Percentiles rank a stretch among this genome's conserved stretches.
phyloP scores from a whole-genome alignment of 108 stramenopile genomes.

The Bacterosira constricta region DNA sequence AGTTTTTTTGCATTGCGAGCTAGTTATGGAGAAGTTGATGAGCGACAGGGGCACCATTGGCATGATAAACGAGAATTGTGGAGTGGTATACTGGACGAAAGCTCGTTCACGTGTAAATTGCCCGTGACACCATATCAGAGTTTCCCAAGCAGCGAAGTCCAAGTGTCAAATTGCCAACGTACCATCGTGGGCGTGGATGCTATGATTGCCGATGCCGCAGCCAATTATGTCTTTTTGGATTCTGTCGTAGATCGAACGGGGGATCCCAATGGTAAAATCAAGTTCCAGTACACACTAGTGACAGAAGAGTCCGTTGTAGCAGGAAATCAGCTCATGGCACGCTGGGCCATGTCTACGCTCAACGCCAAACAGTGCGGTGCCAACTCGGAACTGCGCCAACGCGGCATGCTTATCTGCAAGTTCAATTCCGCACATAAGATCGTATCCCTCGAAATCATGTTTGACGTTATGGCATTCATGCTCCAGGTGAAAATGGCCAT shows the following conservation, averaged over 20 bases:
- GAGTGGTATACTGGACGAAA: conserved; percentile 88
- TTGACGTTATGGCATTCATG: conserved; percentile 99
- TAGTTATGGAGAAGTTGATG: conserved; percentile 60
- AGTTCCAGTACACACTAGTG: conserved; percentile 86
- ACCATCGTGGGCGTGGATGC: conserved; percentile 93
- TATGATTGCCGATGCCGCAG: conserved; percentile 93
- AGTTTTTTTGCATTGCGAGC: conserved; percentile 82
- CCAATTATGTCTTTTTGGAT: conserved; percentile 82
- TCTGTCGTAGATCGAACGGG: conserved; percentile 77
- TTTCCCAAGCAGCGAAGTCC: conserved; percentile 91
- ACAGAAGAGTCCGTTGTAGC: conserved; percentile 90
- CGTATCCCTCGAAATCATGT: conserved; percentile 87
- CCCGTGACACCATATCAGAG: conserved; percentile 95
- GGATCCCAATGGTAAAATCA: conserved; percentile 74
- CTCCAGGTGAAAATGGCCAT: conserved; percentile 94
- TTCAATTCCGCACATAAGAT: conserved; percentile 93
- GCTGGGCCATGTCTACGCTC: conserved; percentile 89
- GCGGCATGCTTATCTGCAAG: conserved; percentile 94
- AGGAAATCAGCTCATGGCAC: conserved; percentile 93
- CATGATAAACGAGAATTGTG: conserved; percentile 80
- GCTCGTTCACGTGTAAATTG: conserved; percentile 78
- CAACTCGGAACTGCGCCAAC: conserved; percentile 78
- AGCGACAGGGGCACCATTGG: no score
- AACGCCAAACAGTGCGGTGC: conserved; percentile 90
- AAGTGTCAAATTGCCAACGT: conserved; percentile 88